Conservation (phyloP, 768 basidiomycete genomes). For the Trametes cubensis region DNA sequence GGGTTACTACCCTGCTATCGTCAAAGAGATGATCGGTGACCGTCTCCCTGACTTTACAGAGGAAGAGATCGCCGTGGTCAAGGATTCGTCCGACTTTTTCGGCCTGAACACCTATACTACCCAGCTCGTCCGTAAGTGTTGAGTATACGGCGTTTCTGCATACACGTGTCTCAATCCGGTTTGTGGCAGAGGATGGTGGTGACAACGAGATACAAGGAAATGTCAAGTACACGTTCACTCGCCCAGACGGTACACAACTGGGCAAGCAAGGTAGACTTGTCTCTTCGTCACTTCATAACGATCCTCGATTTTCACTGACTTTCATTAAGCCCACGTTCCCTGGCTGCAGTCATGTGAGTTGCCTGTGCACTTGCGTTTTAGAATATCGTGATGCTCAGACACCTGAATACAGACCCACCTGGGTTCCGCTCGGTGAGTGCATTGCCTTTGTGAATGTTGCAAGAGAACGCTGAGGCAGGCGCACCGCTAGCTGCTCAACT, state of each 20-base stretch:
- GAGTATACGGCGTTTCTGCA: not conserved
- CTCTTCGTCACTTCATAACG: not conserved
- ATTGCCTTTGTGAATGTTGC: not conserved
- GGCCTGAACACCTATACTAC: constrained; percentile 77
- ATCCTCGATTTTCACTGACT: not conserved
- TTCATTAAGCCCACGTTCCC: constrained; percentile 34
- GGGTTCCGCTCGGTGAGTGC: constrained; percentile 40
- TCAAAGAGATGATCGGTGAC: constrained; percentile 57
- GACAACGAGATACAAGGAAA: constrained; percentile 66
- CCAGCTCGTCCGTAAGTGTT: constrained; percentile 55
- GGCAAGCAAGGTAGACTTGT: constrained; percentile 55
- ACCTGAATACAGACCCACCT: constrained; percentile 32
- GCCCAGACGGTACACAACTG: constrained; percentile 64
- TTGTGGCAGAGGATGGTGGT: constrained; percentile 53
- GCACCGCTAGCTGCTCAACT: constrained; percentile 38
- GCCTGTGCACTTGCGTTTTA: not conserved
- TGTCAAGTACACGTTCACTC: constrained; percentile 61
- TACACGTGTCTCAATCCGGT: not conserved
- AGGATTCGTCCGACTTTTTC: constrained; percentile 70
- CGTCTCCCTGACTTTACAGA: constrained; percentile 61
- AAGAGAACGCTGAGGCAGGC: not conserved
- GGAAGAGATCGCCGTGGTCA: constrained; percentile 58
- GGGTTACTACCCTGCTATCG: constrained; percentile 64
- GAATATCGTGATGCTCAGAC: not conserved
- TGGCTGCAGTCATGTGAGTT: constrained; percentile 43